phyloP scores from a whole-genome alignment of 306 rosid species.

The Begonia loranthoides region DNA sequence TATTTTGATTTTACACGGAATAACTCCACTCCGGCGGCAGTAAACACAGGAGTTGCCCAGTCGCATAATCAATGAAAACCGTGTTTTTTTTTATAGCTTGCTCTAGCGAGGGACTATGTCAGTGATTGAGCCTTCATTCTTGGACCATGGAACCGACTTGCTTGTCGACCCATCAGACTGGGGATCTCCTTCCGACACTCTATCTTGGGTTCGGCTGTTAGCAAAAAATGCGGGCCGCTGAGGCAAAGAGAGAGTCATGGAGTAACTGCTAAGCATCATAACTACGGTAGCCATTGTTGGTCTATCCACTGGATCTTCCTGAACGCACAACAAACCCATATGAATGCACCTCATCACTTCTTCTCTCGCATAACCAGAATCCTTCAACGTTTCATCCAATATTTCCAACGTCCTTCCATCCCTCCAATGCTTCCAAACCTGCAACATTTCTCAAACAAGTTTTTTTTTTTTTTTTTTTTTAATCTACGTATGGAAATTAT shows the following conservation, averaged over 20 bases:
- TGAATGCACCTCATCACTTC: conserved; percentile 37
- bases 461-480: no score
- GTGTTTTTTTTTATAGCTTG: no score
- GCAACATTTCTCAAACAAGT: background rate
- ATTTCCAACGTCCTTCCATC: conserved; percentile 13
- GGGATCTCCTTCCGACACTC: background rate
- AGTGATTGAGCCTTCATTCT: conserved; percentile 1
- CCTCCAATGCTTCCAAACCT: conserved; percentile 32
- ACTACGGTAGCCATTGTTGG: conserved; percentile 35
- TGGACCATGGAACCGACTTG: background rate
- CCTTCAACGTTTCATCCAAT: conserved; percentile 17
- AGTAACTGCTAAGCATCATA: conserved; percentile 25
- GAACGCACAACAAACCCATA: conserved; percentile 33
- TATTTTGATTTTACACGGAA: no score
- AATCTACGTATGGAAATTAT: no score
- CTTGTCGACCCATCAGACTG: background rate
- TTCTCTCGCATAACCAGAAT: conserved; percentile 3
- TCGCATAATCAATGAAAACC: no score
- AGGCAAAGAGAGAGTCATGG: conserved; percentile 18
- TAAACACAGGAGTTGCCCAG: no score
- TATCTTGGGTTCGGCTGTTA: conserved; percentile 1
- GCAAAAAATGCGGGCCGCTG: conserved; percentile 18
- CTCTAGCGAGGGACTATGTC: conserved; percentile 6
- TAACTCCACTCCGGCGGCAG: no score
- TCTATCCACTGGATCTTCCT: conserved; percentile 26